Evolutionary conservation across 164 flowering plant genomes (phyloP).

Genomic region (Tinospora cordifolia): DNA sequence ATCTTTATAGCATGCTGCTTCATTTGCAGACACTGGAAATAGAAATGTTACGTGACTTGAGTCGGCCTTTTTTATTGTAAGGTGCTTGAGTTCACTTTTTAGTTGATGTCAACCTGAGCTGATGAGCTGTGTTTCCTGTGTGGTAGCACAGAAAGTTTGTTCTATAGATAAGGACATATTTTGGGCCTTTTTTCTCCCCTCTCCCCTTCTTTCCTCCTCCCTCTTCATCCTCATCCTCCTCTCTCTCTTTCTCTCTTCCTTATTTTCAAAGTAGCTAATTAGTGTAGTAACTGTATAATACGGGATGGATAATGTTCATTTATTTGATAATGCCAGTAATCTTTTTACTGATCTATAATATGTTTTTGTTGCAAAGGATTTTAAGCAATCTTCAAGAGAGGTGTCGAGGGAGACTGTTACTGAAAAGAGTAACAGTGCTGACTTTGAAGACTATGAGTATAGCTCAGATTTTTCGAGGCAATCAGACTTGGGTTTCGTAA

Average conservation of each 20-base stretch:
- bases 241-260: background rate
- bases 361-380: constrained; percentile 25
- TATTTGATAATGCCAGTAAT: background rate
- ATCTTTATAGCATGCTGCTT: background rate
- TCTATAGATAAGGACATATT: background rate
- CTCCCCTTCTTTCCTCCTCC: background rate
- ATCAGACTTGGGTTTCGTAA: constrained; percentile 36
- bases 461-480: constrained; percentile 41
- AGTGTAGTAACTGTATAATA: constrained; percentile 37
- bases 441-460: constrained; percentile 45
- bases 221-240: background rate
- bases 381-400: constrained; percentile 43
- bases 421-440: constrained; percentile 35
- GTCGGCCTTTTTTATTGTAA: no score
- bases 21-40: background rate
- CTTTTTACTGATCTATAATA: constrained; percentile 7
- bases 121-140: background rate
- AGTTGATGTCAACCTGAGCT: no score
- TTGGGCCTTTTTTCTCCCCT: background rate
- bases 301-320: constrained; percentile 16
- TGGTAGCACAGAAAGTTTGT: background rate
- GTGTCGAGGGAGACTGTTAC: constrained; percentile 32
- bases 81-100: background rate
- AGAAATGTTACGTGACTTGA: background rate
- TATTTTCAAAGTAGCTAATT: background rate